Conservation (phyloP, 192 early-diverging fungal species). For the Haplosporangium gracile region DNA sequence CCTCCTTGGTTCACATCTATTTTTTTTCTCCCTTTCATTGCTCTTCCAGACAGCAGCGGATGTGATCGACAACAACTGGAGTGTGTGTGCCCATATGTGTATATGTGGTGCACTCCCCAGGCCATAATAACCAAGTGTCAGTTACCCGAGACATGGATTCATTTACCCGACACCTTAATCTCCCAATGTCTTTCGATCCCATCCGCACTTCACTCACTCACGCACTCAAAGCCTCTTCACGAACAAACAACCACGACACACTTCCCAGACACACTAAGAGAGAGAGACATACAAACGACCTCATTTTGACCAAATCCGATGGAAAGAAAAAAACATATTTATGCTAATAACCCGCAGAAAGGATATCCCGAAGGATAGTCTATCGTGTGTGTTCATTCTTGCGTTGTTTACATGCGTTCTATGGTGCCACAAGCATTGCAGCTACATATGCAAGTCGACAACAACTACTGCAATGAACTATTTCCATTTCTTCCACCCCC, state of each 20-base stretch:
- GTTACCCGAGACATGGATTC: not conserved
- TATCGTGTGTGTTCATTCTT: not conserved
- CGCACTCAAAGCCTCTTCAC: not conserved
- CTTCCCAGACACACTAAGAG: not conserved
- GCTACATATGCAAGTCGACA: not conserved
- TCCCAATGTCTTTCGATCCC: not conserved
- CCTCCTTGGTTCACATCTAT: not conserved
- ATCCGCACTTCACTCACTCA: not conserved
- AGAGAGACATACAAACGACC: not conserved
- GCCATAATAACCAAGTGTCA: not conserved
- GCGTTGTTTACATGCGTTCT: not conserved
- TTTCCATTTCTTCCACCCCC: not conserved
- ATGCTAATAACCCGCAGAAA: not conserved
- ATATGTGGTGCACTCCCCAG: no score
- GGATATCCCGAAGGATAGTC: not conserved
- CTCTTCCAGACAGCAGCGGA: no score
- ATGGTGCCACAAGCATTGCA: not conserved
- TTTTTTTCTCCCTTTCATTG: not conserved
- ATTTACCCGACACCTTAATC: not conserved
- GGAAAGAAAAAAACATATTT: not conserved
- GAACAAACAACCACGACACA: not conserved
- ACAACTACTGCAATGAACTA: not conserved
- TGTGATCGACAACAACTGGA: no score
- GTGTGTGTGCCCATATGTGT: no score
- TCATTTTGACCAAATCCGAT: not conserved